phyloP scores from a whole-genome alignment of 306 rosid genomes.

The Bauhinia variegata region DNA sequence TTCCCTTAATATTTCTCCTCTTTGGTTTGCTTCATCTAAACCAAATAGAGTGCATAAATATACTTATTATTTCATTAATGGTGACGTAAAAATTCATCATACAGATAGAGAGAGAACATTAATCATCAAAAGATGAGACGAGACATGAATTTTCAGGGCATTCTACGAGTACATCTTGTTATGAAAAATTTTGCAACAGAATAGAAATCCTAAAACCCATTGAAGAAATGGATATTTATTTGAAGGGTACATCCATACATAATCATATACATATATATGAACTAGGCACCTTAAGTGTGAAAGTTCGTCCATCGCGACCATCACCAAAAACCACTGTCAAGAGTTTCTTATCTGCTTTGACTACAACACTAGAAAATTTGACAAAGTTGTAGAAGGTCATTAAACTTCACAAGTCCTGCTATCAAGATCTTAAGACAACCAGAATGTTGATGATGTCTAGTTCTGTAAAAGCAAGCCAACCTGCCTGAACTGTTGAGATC shows the following conservation, averaged over 20 bases:
- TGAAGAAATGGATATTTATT: slow-evolving; percentile 6
- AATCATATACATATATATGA: neutral
- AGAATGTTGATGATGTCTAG: slow-evolving; percentile 26
- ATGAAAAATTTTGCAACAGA: slow-evolving; percentile 12
- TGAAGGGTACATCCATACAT: neutral
- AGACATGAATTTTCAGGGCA: neutral
- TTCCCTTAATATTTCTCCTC: no score
- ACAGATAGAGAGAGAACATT: slow-evolving; percentile 16
- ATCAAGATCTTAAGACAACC: slow-evolving; percentile 2
- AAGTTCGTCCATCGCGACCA: slow-evolving; percentile 93
- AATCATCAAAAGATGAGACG: neutral
- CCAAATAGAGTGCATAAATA: neutral
- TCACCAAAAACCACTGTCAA: slow-evolving; percentile 91
- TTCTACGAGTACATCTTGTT: slow-evolving; percentile 4
- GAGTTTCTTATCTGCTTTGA: slow-evolving; percentile 93
- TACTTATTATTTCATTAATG: neutral
- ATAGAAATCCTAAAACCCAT: neutral
- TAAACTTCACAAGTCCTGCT: slow-evolving; percentile 31
- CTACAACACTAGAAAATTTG: slow-evolving; percentile 73
- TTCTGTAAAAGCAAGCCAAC: slow-evolving; percentile 67
- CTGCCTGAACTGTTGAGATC: slow-evolving; percentile 99
- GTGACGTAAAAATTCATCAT: slow-evolving; percentile 3
- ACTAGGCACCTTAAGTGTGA: slow-evolving; percentile 87
- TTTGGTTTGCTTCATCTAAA: neutral
- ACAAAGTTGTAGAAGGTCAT: slow-evolving; percentile 37